Evolutionary conservation across 495 filamentous ascomycete genomes (phyloP).

Genomic region (Hypoxylon fragiforme): DNA sequence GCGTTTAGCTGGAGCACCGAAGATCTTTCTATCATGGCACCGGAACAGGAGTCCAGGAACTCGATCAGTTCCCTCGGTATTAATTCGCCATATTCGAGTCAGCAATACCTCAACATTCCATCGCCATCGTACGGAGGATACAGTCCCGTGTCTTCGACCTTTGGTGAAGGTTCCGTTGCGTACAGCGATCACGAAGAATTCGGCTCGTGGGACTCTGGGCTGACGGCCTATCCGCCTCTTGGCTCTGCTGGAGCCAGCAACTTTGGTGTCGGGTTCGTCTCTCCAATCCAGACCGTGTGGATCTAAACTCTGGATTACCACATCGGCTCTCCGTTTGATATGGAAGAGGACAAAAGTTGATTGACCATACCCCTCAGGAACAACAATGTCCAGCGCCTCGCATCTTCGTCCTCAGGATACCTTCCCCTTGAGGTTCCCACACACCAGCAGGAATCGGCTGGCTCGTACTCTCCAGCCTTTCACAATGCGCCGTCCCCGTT

Average conservation of each 20-base stretch:
- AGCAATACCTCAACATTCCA: slow-evolving; percentile 59
- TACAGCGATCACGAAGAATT: slow-evolving; percentile 60
- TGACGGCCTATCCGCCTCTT: slow-evolving; percentile 44
- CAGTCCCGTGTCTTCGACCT: slow-evolving; percentile 58
- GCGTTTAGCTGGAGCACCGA: slow-evolving; percentile 63
- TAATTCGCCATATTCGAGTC: slow-evolving; percentile 50
- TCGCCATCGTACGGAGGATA: slow-evolving; percentile 58
- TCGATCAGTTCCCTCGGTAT: slow-evolving; percentile 54
- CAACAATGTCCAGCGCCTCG: slow-evolving; percentile 41
- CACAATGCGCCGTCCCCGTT: slow-evolving; percentile 43
- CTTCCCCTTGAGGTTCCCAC: slow-evolving; percentile 40
- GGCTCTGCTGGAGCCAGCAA: slow-evolving; percentile 44
- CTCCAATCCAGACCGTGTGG: slow-evolving; percentile 58
- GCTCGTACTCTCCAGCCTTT: slow-evolving; percentile 28
- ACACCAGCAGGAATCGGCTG: slow-evolving; percentile 24
- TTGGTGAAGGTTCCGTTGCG: slow-evolving; percentile 52
- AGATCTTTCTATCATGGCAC: slow-evolving; percentile 48
- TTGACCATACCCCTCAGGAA: slow-evolving; percentile 55
- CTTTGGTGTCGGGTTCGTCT: slow-evolving; percentile 59
- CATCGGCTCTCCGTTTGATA: slow-evolving; percentile 38
- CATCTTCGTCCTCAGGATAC: slow-evolving; percentile 36
- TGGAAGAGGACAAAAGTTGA: slow-evolving; percentile 44
- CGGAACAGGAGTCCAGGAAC: slow-evolving; percentile 43
- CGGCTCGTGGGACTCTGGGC: slow-evolving; percentile 43
- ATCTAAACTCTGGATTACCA: slow-evolving; percentile 47